Evolutionary conservation across 176 grass and related monocot species (phyloP).

Genomic region (sorghum (Sorghum bicolor)): Sorghum_bicolor_NCBIv3 NC_012873.2:4694001-4694500

Average conservation of each 20-base stretch:
- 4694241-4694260: background rate
- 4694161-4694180: background rate
- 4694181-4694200: background rate
- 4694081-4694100: background rate
- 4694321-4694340: background rate
- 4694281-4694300: background rate
- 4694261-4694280: background rate
- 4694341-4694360: background rate
- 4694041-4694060: slow-evolving; percentile 66
- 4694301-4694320: background rate
- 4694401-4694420: slow-evolving; percentile 91
- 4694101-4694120: background rate
- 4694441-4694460: slow-evolving; percentile 92
- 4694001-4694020: slow-evolving; percentile 99
- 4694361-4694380: slow-evolving; percentile 69
- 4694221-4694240: background rate
- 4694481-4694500: background rate
- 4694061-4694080: background rate
- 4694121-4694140: background rate
- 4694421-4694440: slow-evolving; percentile 91
- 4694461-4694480: slow-evolving; percentile 94
- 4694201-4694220: background rate
- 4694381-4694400: slow-evolving; percentile 94
- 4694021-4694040: slow-evolving; percentile 82
- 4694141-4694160: background rate